Base-by-base conservation (phyloP, 1,284 basidiomycete genomes). In the Sutorius eximius region DNA sequence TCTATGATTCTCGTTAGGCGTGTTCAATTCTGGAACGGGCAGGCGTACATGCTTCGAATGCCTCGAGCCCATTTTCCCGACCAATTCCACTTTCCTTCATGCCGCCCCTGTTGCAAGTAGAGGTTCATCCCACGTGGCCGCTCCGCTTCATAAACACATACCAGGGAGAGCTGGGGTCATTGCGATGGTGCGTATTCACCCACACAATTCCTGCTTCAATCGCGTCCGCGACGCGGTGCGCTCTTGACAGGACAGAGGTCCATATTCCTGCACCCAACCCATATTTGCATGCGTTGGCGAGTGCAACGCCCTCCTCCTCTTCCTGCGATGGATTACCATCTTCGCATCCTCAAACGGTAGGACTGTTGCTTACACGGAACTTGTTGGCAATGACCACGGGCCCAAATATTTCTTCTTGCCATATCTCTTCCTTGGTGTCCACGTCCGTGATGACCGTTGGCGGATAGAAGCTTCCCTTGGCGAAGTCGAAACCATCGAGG, bases 151-250 rank as follows among this genome's bases (percentile, higher is more conserved):
- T 43, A 29, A 40, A 22, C 15, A 71, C 81, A 46, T 66, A 89
- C 88, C 91, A 93, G 44, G 91, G 89, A 38, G 88, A 91, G 58
- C 86, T 89, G 10, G 91, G 91, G 65, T 93, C 90, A 64, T 93
- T 93, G 45, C 91, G 81, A 65, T 93, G 91, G 63, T 93, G 89
- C 0, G 87, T 88, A 66, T 93, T 93, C 41, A 93, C 81, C 91
- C 91, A 93, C 42, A 89, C 86, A 30, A 93, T 66, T 4, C 91
- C 91, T 20, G 86, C 77, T 62, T 91, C 78, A 29, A 93, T 83
- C 41, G 76, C 75, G 48, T 78, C 78, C 5, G 89, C 78, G 2
- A 89, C 78, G 5, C 86, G 82, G 67, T 91, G 88, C 11, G 87
- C 89, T 57, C 82, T 76, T 0, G 88, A 85, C 30, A 92, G 67